Base-by-base conservation (phyloP, 257 asterid species). In the Nicotiana paniculata region DNA sequence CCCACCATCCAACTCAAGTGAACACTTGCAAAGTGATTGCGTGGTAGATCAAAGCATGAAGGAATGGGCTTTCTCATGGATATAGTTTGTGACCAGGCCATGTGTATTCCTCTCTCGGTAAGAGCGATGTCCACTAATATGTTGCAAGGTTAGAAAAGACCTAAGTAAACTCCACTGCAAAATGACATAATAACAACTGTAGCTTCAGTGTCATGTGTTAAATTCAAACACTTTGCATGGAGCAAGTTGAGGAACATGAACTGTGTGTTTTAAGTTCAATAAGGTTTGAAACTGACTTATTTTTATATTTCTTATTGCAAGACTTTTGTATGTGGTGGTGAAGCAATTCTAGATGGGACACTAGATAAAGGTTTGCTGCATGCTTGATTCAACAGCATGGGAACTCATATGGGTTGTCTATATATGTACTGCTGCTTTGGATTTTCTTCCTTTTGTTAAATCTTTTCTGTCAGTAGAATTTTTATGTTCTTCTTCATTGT, bases 361-460 rank as follows among this genome's bases (percentile, higher is more conserved):
- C 81, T 77, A 84, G 85, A 85, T 86, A 81, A 84, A 80, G 82
- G 83, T 46, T 82, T 85, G 83, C 85, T 85, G 86, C 85, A 86
- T 81, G 88, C 84, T 84, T 88, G 88, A 82, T 81, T 85, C 82
- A 82, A 83, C 88, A 86, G 92, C 91, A 91, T 92, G 97, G 97
- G 97, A 83, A 62, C 89, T 88, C 97, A 92, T 93, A 91, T 92
- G 95, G 90, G 88, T 74, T 92, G 97, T 88, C 89, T 87, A 58
- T 67, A 21, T 78, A 85, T 69, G 62, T 74, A 67, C 84, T 89
- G 51, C 80, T 81, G 15, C 81, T 75, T 68, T 82, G 18, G 37
- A 33, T 28, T 66, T 75, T 59, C 83, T 83, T 43, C 37, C 59
- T 37, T 46, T 43, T 58, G 54, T 70, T 26, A 74, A 48, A 63